Evolutionary conservation across 2,329 filamentous ascomycete genomes (phyloP).

Genomic region (Pseudonectria buxi): DNA sequence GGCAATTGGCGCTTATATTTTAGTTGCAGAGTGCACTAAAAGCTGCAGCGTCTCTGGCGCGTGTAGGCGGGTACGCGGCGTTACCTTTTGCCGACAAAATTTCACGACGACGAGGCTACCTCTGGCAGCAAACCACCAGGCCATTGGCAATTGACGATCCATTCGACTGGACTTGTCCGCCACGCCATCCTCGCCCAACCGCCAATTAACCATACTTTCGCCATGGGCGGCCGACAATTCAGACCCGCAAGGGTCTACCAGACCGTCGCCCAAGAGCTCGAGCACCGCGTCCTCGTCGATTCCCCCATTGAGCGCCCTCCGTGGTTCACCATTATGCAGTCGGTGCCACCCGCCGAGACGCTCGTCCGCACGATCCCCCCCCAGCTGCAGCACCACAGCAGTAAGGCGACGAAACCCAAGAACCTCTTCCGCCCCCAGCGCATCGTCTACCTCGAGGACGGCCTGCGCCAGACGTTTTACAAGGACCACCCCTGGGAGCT

Average conservation of each 20-base stretch:
- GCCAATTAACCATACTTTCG: conserved; percentile 16
- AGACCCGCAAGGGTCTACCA: conserved; percentile 42
- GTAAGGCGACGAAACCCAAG: conserved; percentile 51
- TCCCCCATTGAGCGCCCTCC: conserved; percentile 31
- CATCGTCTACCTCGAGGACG: conserved; percentile 78
- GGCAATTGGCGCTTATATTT: too few relatives aligned
- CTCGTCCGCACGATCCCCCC: conserved; percentile 47
- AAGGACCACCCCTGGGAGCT: conserved; percentile 96
- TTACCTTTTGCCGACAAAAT: too few relatives aligned
- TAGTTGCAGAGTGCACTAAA: too few relatives aligned
- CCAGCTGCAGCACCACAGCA: conserved; percentile 35
- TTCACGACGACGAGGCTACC: too few relatives aligned
- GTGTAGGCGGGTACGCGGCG: too few relatives aligned
- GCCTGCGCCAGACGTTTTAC: conserved; percentile 75
- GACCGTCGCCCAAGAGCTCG: conserved; percentile 37
- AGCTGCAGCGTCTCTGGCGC: too few relatives aligned
- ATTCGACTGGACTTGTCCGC: too few relatives aligned
- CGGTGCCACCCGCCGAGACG: conserved; percentile 52
- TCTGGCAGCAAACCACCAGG: too few relatives aligned
- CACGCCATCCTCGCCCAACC: conserved; percentile 8
- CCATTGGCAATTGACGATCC: too few relatives aligned
- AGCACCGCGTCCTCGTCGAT: conserved; percentile 32
- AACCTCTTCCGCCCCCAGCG: conserved; percentile 73
- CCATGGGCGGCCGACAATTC: conserved; percentile 39
- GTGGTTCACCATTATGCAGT: conserved; percentile 46